Base-by-base conservation (phyloP, 2,329 filamentous ascomycete genomes). In the Neurospora sp. region DNA sequence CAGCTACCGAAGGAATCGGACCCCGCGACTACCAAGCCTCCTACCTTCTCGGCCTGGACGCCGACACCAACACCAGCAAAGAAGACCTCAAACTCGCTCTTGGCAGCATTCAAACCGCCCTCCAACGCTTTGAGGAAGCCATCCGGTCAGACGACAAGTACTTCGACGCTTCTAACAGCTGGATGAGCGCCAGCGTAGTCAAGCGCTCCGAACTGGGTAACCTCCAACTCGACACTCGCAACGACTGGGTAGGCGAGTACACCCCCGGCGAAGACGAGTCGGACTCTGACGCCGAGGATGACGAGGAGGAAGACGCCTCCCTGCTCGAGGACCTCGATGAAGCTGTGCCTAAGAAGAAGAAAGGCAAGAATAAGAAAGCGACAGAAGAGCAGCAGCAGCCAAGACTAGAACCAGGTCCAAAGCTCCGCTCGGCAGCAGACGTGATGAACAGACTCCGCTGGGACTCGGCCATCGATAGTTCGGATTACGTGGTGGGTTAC, bases 371-470 rank as follows among this genome's bases (percentile, higher is more conserved):
- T 33, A 67, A 72, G 66, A 57, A 43, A 52, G 57, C 73, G 70
- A 46, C 70, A 71, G 62, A 73, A 72, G 69, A 66, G 41, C 68
- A 52, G 19, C 69, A 28, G 46, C 68, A 15, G 46, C 69, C 52
- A 36, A 62, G 74, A 70, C 78, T 76, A 68, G 78, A 71, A 70
- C 80, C 78, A 72, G 81, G 75, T 8, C 79, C 78, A 43, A 87
- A 85, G 73, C 82, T 90, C 71, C 84, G 88, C 37, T 83, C 85
- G 0, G 86, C 87, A 12, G 78, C 82, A 15, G 87, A 89, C 73
- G 85, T 88, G 11, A 82, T 89, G 69, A 87, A 85, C 73, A 82
- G 87, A 17, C 80, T 89, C 66, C 84, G 86, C 23, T 89, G 87
- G 87, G 87, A 89, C 73, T 78, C 81, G n/a, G 78, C 77, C 19